phyloP scores from a whole-genome alignment of 768 basidiomycete species.

The Leucocoprinus birnbaumii region DNA sequence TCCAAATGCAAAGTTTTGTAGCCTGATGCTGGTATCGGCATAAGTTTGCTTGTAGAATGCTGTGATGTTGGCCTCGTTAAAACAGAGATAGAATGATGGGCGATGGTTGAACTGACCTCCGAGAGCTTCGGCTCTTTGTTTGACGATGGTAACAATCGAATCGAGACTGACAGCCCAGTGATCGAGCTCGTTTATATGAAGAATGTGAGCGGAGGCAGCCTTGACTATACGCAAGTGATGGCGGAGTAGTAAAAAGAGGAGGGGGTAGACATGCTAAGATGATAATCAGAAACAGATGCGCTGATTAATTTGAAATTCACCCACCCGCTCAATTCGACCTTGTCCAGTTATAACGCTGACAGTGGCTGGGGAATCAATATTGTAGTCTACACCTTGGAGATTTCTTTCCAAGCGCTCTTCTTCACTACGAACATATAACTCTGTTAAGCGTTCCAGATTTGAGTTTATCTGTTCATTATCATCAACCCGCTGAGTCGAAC shows the following conservation, averaged over 20 bases:
- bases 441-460: no score
- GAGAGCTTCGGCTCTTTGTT: constrained; percentile 29
- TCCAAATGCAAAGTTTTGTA: constrained; percentile 36
- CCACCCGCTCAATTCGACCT: no score
- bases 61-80: constrained; percentile 6
- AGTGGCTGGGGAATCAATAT: no score
- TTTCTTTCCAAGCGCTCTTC: no score
- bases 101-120: constrained; percentile 20
- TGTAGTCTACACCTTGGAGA: no score
- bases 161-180: constrained; percentile 27
- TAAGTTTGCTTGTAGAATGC: constrained; percentile 35
- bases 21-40: constrained; percentile 27
- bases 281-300: no score
- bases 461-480: no score
- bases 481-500: no score
- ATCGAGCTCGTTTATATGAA: constrained; percentile 29
- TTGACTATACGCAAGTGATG: constrained; percentile 30
- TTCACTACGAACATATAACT: no score
- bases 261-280: constrained; percentile 33
- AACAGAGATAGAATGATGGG: background rate
- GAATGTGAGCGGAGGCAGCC: constrained; percentile 30
- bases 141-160: constrained; percentile 25
- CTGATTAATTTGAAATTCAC: no score
- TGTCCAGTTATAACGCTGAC: no score
- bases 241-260: constrained; percentile 31